Evolutionary conservation across 2,329 filamentous ascomycete species (phyloP).

Genomic region (Cercospora sesami): DNA sequence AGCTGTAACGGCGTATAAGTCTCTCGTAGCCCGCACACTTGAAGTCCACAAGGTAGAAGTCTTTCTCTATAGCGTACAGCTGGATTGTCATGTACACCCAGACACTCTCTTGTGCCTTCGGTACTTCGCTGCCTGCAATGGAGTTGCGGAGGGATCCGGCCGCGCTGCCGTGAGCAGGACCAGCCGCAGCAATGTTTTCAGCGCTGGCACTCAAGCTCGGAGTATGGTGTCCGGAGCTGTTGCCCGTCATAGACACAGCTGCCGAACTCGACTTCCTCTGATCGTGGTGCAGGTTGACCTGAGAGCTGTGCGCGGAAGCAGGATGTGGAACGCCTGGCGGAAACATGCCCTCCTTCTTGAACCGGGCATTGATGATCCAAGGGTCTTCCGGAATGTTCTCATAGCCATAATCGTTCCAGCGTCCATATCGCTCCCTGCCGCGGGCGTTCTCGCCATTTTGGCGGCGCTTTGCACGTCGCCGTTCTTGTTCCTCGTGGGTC

Average conservation of each 20-base stretch:
- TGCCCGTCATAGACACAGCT: slow-evolving; percentile 29
- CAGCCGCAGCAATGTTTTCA: slow-evolving; percentile 35
- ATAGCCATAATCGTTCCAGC: slow-evolving; percentile 63
- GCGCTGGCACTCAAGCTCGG: slow-evolving; percentile 29
- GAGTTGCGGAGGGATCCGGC: slow-evolving; percentile 17
- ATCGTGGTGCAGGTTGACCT: slow-evolving; percentile 46
- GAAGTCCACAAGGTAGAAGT: slow-evolving; percentile 95
- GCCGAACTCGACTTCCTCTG: slow-evolving; percentile 28
- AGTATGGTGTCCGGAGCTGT: slow-evolving; percentile 21
- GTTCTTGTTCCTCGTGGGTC: slow-evolving; percentile 39
- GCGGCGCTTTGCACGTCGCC: slow-evolving; percentile 30
- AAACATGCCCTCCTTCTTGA: slow-evolving; percentile 76
- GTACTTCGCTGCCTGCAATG: slow-evolving; percentile 18
- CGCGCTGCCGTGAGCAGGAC: slow-evolving; percentile 7
- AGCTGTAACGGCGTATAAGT: slow-evolving; percentile 56
- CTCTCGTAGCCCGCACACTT: slow-evolving; percentile 98
- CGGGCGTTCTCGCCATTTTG: slow-evolving; percentile 29
- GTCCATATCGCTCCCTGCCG: slow-evolving; percentile 45
- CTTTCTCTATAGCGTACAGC: slow-evolving; percentile 88
- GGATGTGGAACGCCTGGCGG: slow-evolving; percentile 53
- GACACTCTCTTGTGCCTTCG: slow-evolving; percentile 64
- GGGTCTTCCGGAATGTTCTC: slow-evolving; percentile 80
- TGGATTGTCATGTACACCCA: slow-evolving; percentile 95
- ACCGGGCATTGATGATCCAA: slow-evolving; percentile 90
- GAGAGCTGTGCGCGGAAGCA: slow-evolving; percentile 51